Conservation (phyloP, 2,329 filamentous ascomycete species). For the Pseudohalonectria lignicola region DNA sequence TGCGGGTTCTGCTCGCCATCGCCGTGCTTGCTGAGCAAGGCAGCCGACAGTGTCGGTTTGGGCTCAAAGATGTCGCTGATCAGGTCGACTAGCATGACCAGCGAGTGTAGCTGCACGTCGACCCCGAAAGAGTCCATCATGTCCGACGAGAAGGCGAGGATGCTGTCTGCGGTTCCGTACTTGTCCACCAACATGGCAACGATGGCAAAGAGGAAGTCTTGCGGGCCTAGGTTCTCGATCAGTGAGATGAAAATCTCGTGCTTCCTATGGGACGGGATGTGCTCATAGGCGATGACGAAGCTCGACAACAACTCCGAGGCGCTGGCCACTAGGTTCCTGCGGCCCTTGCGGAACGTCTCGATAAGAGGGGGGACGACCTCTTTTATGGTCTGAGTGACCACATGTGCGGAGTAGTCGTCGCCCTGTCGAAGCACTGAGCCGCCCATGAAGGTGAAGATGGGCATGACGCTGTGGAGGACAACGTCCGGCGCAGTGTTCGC, state of each 20-base stretch:
- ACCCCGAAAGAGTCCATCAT: conserved; percentile 64
- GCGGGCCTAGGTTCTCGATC: conserved; percentile 71
- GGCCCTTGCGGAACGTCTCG: conserved; percentile 69
- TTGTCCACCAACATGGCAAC: conserved; percentile 84
- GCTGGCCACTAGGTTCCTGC: conserved; percentile 66
- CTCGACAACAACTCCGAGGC: conserved; percentile 86
- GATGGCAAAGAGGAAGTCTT: conserved; percentile 81
- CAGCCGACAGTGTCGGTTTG: conserved; percentile 62
- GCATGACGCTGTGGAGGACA: conserved; percentile 95
- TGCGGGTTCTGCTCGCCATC: conserved; percentile 34
- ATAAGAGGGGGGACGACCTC: conserved; percentile 90
- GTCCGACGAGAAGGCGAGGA: conserved; percentile 64
- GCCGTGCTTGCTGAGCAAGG: conserved; percentile 51
- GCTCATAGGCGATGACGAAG: conserved; percentile 93
- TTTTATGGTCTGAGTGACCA: conserved; percentile 90
- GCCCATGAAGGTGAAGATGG: conserved; percentile 97
- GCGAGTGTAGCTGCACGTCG: conserved; percentile 64
- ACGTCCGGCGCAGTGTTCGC: conserved; percentile 82
- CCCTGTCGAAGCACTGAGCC: conserved; percentile 82
- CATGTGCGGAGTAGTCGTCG: conserved; percentile 93
- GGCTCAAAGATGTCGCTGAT: conserved; percentile 64
- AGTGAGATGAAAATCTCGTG: conserved; percentile 76
- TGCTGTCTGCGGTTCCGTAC: conserved; percentile 65
- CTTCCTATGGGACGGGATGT: conserved; percentile 80
- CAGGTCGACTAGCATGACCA: conserved; percentile 67